phyloP scores from a whole-genome alignment of 108 stramenopile species.

The Skeletonema costatum region DNA sequence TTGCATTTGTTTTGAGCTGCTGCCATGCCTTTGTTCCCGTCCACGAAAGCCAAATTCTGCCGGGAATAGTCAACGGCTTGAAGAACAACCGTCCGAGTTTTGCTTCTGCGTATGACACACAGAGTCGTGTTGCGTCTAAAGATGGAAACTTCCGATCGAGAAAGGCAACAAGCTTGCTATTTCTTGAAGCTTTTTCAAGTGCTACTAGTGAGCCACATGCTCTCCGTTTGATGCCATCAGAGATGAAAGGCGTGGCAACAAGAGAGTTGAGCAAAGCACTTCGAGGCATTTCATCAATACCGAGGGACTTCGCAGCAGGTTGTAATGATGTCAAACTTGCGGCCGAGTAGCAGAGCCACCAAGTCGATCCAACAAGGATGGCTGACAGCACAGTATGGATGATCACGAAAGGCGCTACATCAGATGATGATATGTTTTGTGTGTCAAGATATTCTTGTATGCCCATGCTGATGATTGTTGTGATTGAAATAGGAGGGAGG shows the following conservation, averaged over 20 bases:
- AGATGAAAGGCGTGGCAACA: constrained; percentile 18
- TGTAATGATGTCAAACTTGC: not conserved
- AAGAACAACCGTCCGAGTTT: constrained; percentile 45
- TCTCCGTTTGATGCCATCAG: constrained; percentile 25
- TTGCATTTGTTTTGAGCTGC: constrained; percentile 1
- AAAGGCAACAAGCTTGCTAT: constrained; percentile 33
- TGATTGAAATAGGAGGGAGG: not conserved
- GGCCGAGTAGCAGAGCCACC: constrained; percentile 32
- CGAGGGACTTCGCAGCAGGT: constrained; percentile 10
- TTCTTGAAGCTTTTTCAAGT: constrained; percentile 26
- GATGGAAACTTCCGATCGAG: constrained; percentile 36
- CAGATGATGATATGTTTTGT: constrained; percentile 18
- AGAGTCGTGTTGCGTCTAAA: constrained; percentile 37
- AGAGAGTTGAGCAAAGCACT: constrained; percentile 20
- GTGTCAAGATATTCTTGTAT: constrained; percentile 27
- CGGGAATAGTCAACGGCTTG: constrained; percentile 48
- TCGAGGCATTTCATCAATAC: constrained; percentile 10
- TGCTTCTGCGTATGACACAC: constrained; percentile 47
- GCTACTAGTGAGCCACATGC: not conserved
- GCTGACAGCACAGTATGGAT: constrained; percentile 30
- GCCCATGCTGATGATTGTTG: not conserved
- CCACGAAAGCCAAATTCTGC: constrained; percentile 49
- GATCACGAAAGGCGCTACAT: constrained; percentile 27
- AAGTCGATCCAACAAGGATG: constrained; percentile 38
- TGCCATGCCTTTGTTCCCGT: constrained; percentile 36